Conservation (phyloP, 495 filamentous ascomycete species). For the Aspergillus saccharolyticus region DNA sequence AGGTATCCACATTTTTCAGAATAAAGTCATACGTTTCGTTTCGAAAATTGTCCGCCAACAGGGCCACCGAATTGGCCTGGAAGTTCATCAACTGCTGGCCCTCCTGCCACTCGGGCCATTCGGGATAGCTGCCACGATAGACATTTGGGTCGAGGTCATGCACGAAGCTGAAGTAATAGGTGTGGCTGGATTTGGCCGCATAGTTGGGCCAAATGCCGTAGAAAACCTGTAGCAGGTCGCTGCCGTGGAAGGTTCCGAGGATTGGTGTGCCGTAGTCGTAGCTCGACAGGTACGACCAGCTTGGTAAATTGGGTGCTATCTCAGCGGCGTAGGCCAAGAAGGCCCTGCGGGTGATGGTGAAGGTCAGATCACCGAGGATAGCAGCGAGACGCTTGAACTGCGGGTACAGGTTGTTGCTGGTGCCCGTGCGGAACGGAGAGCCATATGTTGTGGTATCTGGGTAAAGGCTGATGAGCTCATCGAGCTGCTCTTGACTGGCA, state of each 20-base stretch:
- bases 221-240: conserved; percentile 62
- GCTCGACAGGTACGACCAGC: conserved; percentile 67
- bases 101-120: conserved; percentile 60
- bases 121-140: conserved; percentile 27
- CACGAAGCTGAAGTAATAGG: conserved; percentile 62
- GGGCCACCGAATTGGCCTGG: conserved; percentile 33
- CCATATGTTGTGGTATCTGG: conserved; percentile 45
- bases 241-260: conserved; percentile 68
- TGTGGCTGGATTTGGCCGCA: conserved; percentile 52
- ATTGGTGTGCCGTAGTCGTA: conserved; percentile 66
- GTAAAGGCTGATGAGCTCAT: conserved; percentile 53
- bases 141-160: conserved; percentile 61
- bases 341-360: conserved; percentile 57
- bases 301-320: conserved; percentile 49
- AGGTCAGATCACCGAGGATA: conserved; percentile 66
- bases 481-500: conserved; percentile 40
- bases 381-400: conserved; percentile 72
- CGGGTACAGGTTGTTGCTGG: conserved; percentile 61
- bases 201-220: conserved; percentile 57
- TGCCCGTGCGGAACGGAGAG: conserved; percentile 61
- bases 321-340: conserved; percentile 43
- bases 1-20: conserved; percentile 32
- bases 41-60: conserved; percentile 59
- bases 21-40: conserved; percentile 45
- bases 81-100: conserved; percentile 55